A percentile compares a stretch with the other conserved stretches of the same genome.
These are phyloP conservation scores for Chaetothyriales sp. DNA, from an alignment of 2,329 filamentous ascomycete genomes.

Conservation along the genomic window DNA sequence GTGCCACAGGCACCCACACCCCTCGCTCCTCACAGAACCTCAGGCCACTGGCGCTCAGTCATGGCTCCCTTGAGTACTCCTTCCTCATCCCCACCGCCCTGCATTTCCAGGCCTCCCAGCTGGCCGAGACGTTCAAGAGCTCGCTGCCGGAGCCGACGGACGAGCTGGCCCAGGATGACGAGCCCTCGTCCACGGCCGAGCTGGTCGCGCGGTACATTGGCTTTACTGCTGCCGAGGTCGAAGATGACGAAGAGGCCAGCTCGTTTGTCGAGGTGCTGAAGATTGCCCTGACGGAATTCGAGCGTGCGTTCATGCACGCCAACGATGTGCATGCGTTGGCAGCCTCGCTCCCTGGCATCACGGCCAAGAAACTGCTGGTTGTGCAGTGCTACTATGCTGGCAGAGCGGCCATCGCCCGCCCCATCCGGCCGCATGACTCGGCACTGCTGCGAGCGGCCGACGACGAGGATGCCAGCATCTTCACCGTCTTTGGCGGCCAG, in stretches of 20 bases:
- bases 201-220: conserved; percentile 87
- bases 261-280: conserved; percentile 88
- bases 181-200: conserved; percentile 90
- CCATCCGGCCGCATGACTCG: conserved; percentile 84
- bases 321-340: conserved; percentile 93
- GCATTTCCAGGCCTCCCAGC: conserved; percentile 88
- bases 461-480: conserved; percentile 69
- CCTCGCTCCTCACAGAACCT: conserved; percentile 86
- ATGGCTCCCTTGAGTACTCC: conserved; percentile 90
- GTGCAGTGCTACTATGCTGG: conserved; percentile 86
- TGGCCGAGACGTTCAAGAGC: conserved; percentile 78
- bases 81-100: conserved; percentile 90
- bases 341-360: conserved; percentile 73
- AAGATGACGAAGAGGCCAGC: conserved; percentile 74
- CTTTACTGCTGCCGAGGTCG: conserved; percentile 74
- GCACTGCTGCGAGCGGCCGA: conserved; percentile 78
- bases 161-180: conserved; percentile 93
- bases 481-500: conserved; percentile 90
- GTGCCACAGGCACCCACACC: conserved; percentile 83
- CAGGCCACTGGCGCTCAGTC: conserved; percentile 74
- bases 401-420: conserved; percentile 64
- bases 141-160: conserved; percentile 84
- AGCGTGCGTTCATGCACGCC: conserved; percentile 81
- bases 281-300: conserved; percentile 86
- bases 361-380: conserved; percentile 79